Evolutionary conservation across 192 early-diverging fungal species (phyloP).

Genomic region (Bifiguratus adelaidae): DNA sequence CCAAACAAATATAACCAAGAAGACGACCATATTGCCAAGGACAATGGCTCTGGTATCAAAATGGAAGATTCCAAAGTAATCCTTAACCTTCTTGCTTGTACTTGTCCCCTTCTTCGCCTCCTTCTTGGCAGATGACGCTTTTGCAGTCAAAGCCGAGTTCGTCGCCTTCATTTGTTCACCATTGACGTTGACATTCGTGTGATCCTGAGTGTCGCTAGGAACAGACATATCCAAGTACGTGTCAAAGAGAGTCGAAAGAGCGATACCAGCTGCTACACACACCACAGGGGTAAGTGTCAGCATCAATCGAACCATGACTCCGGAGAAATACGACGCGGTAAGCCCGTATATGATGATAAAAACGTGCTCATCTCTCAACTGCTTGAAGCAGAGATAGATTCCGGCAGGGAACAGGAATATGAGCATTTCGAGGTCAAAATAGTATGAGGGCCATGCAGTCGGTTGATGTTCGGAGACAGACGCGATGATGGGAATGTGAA

Average conservation of each 20-base stretch:
- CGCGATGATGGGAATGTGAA: constrained; percentile 98
- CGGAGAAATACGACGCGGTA: constrained; percentile 98
- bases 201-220: constrained; percentile 8
- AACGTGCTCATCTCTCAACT: constrained; percentile 93
- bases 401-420: constrained; percentile 96
- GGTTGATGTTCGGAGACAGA: constrained; percentile 99
- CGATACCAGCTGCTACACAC: constrained; percentile 87
- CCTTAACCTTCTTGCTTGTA: constrained; percentile 13
- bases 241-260: constrained; percentile 80
- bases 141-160: background rate
- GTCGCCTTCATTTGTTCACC: background rate
- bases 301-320: constrained; percentile 99
- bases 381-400: constrained; percentile 92
- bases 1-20: constrained; percentile 79
- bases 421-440: constrained; percentile 97
- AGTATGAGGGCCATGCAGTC: constrained; percentile 98
- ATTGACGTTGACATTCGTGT: constrained; percentile 2
- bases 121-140: background rate
- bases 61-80: constrained; percentile 28
- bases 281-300: constrained; percentile 96
- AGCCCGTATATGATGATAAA: constrained; percentile 97
- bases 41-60: constrained; percentile 46
- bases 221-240: constrained; percentile 55
- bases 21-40: constrained; percentile 54
- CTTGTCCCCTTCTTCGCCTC: background rate